Percentiles rank a stretch among this genome's conserved stretches.
Conservation (phyloP, 1,284 basidiomycete species). For the Rhodotorula sp. region DNA sequence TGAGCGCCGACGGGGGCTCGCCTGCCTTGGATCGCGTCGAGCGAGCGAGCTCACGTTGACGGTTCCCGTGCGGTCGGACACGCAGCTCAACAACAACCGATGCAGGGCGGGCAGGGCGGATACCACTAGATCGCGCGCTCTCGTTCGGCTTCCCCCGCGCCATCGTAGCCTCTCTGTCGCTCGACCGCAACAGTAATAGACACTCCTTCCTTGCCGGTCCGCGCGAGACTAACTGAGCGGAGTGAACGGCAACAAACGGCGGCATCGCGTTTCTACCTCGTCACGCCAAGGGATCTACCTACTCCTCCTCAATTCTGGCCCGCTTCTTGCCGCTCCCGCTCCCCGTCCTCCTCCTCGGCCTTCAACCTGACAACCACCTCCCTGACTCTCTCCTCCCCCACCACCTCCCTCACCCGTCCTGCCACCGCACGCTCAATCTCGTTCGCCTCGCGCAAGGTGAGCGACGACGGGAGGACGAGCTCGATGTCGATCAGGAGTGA, state of each 20-base stretch:
- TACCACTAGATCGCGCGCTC: background rate
- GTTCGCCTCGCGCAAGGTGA: constrained; percentile 20
- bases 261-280: background rate
- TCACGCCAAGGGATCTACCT: background rate
- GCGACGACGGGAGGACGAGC: constrained; percentile 18
- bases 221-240: background rate
- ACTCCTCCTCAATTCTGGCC: background rate
- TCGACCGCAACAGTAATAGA: no score
- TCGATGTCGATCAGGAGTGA: constrained; percentile 33
- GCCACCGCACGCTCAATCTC: constrained; percentile 16
- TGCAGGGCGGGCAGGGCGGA: background rate
- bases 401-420: constrained; percentile 2
- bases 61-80: background rate
- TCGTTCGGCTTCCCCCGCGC: no score
- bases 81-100: background rate
- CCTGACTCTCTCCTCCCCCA: constrained; percentile 29
- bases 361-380: constrained; percentile 38
- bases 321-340: background rate
- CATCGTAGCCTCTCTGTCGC: no score
- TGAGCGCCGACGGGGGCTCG: no score
- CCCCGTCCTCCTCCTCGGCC: constrained; percentile 12
- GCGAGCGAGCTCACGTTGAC: background rate
- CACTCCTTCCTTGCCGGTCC: no score
- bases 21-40: background rate
- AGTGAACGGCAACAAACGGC: background rate